Evolutionary conservation across 2,329 filamentous ascomycete genomes (phyloP).

Genomic region (Stemphylium beticola): DNA sequence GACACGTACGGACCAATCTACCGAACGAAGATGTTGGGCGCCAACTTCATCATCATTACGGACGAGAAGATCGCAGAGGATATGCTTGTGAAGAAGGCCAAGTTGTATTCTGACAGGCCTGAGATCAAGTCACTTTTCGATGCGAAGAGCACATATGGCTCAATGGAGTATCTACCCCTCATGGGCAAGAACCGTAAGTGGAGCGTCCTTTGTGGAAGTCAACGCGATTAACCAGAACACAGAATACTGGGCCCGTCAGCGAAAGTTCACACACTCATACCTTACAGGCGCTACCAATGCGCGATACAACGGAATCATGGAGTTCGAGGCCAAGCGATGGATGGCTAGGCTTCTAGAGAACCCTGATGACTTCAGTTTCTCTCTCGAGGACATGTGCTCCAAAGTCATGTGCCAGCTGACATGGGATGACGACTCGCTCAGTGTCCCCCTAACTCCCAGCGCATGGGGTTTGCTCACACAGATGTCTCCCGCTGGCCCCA

Average conservation of each 20-base stretch:
- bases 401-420: conserved; percentile 63
- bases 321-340: conserved; percentile 62
- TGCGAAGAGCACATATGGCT: conserved; percentile 61
- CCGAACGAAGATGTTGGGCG: conserved; percentile 48
- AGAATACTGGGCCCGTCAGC: conserved; percentile 63
- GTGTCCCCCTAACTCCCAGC: conserved; percentile 57
- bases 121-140: conserved; percentile 60
- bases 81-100: conserved; percentile 59
- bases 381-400: conserved; percentile 64
- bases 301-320: conserved; percentile 57
- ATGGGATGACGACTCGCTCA: conserved; percentile 60
- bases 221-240: conserved; percentile 16
- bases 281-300: conserved; percentile 55
- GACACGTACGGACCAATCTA: conserved; percentile 46
- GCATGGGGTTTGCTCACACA: conserved; percentile 64
- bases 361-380: conserved; percentile 58
- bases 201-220: background rate
- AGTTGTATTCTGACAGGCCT: conserved; percentile 60
- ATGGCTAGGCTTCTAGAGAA: conserved; percentile 57
- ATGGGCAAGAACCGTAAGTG: conserved; percentile 63
- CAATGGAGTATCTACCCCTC: conserved; percentile 63
- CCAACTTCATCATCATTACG: conserved; percentile 57
- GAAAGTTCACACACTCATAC: conserved; percentile 60
- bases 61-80: conserved; percentile 62
- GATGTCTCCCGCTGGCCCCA: conserved; percentile 64